phyloP scores from a whole-genome alignment of 768 basidiomycete genomes.

The Tulasnella sp. region DNA sequence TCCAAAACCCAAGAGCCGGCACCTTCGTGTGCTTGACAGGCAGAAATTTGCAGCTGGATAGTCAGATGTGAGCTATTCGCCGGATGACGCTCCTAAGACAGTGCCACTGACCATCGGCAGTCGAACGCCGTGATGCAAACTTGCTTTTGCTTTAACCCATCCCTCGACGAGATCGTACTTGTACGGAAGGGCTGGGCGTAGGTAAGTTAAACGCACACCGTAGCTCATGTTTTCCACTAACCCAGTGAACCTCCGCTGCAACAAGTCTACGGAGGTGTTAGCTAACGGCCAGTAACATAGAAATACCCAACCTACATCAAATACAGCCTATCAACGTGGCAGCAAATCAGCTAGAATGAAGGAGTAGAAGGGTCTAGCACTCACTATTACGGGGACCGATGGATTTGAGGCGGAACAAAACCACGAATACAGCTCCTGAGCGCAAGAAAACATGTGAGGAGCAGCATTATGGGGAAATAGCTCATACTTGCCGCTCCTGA shows the following conservation, averaged over 20 bases:
- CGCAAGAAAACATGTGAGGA: background rate
- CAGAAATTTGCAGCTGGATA: background rate
- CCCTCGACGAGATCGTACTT: background rate
- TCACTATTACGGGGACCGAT: background rate
- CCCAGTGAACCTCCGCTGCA: background rate
- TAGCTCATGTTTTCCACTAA: background rate
- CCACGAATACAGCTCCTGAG: background rate
- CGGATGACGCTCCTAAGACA: background rate
- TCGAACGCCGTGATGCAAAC: background rate
- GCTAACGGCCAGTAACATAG: too few relatives aligned
- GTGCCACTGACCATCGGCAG: background rate
- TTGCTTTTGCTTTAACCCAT: background rate
- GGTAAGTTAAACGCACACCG: background rate
- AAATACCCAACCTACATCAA: background rate
- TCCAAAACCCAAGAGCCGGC: background rate
- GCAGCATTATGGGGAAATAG: background rate
- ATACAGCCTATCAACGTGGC: background rate
- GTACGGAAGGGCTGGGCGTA: background rate
- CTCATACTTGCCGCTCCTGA: too few relatives aligned
- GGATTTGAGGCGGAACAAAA: background rate
- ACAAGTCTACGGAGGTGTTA: background rate
- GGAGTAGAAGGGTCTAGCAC: background rate
- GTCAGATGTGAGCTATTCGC: background rate
- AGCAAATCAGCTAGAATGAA: background rate
- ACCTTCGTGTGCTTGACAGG: background rate